These are phyloP conservation scores for Buxus sempervirens DNA, from an alignment of 164 flowering plant species.

Conservation along the genomic window DNA sequence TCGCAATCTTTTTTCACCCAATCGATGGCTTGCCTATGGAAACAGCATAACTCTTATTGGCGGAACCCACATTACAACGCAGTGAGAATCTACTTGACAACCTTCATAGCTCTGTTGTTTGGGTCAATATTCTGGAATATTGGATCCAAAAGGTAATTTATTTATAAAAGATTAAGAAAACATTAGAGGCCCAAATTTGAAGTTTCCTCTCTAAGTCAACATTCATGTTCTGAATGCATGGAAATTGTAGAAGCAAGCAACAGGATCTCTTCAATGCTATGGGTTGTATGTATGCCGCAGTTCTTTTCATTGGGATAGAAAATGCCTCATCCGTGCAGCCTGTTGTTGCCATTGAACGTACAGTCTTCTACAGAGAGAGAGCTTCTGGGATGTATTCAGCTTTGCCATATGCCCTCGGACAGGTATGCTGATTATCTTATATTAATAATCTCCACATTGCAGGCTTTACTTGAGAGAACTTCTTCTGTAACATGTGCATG, in stretches of 20 bases:
- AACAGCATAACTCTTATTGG: conserved; percentile 70
- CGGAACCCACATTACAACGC: conserved; percentile 58
- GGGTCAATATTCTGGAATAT: conserved; percentile 58
- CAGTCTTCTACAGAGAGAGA: conserved; percentile 39
- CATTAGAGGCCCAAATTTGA: not conserved
- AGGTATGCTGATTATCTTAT: conserved; percentile 16
- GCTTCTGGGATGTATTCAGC: conserved; percentile 46
- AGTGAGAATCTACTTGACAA: conserved; percentile 41
- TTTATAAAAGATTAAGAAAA: not conserved
- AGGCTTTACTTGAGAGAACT: too few species aligned
- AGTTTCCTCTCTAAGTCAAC: not conserved
- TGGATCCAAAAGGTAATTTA: conserved; percentile 39
- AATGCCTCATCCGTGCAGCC: conserved; percentile 30
- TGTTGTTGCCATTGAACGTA: conserved; percentile 34
- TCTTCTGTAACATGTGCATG: too few species aligned
- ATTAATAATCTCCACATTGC: too few species aligned
- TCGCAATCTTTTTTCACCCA: conserved; percentile 41
- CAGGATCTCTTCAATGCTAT: conserved; percentile 43
- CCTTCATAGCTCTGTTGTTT: conserved; percentile 35
- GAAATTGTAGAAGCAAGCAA: conserved; percentile 18
- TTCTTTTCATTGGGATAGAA: conserved; percentile 32
- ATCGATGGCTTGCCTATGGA: conserved; percentile 62
- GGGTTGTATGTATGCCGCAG: conserved; percentile 51
- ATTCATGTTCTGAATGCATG: not conserved
- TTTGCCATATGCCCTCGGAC: conserved; percentile 33